Base-by-base conservation (phyloP, 2,329 filamentous ascomycete species). In the Fusarium sp. region DNA sequence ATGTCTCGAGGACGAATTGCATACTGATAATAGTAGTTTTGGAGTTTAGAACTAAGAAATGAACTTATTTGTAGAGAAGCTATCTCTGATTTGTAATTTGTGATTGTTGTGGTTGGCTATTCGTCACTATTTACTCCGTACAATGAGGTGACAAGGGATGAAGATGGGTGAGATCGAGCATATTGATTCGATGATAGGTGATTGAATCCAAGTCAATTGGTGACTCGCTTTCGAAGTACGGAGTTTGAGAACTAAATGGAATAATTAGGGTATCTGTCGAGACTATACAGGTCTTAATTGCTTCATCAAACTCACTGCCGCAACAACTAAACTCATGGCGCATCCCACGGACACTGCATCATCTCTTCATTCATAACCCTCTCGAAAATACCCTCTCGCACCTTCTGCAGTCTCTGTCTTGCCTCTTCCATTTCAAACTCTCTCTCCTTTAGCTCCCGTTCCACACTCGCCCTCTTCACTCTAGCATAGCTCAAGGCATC, bases 361-460 rank as follows among this genome's bases (percentile, higher is more conserved):
- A 63, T 25, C 34, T 61, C 62, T 23, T 62, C 68, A 18, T 50
- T 49, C 40, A 70, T 59, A 9, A 69, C 68, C 58, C 61, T 53
- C 38, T 70, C 69, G 57, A 78, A 76, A 1, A 83, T 81, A 2
- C 75, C 69, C 61, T 82, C 80, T 23, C 85, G 79, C 61, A 81
- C 77, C 50, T 75, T 79, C 65, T 87, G 85, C 44, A 86, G 68
- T 38, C 79, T 78, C 11, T 64, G 61, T 34, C 81, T 77, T 8
- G 80, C 78, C 8, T 67, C 56, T 31, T 79, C 74, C 58, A 83
- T 72, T 20, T 75, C 72, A 5, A 65, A 59, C 11, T 78, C 77
- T 36, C 65, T 71, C 18, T 60, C 61, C 44, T 62, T 62, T 27
- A 85, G 60, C 56, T 82, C 79, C 2, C 66, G 56, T 14, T 77